Percentiles rank a stretch among this genome's conserved stretches.
These are phyloP conservation scores for Adansonia gregorii DNA, from an alignment of 441 rosid genomes.

Conservation along the genomic window DNA sequence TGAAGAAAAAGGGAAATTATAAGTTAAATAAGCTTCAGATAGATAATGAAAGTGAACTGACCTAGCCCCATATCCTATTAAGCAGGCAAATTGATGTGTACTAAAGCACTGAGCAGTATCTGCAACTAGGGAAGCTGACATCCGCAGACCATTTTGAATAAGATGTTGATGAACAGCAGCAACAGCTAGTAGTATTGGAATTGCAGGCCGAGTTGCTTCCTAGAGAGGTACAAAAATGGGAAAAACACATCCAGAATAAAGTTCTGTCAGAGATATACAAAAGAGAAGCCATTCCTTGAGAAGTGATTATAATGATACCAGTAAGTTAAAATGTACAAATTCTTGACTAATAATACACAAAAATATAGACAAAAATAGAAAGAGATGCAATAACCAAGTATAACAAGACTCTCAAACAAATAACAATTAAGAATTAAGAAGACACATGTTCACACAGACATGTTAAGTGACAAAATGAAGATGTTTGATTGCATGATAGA, in stretches of 20 bases:
- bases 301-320: conserved; percentile 10
- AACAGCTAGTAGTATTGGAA: conserved; percentile 96
- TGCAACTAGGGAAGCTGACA: conserved; percentile 93
- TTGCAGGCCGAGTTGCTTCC: conserved; percentile 92
- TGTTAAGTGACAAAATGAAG: conserved; percentile 5
- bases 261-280: conserved; percentile 9
- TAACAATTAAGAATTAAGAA: not conserved
- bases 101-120: conserved; percentile 99
- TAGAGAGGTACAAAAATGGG: conserved; percentile 36
- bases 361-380: conserved; percentile 1
- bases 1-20: not conserved
- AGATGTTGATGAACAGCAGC: conserved; percentile 99
- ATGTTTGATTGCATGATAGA: not conserved
- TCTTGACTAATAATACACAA: not conserved
- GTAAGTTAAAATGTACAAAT: conserved; percentile 14
- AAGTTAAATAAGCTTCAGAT: conserved; percentile 14
- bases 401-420: not conserved
- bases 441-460: not conserved
- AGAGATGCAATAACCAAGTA: conserved; percentile 12
- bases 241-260: conserved; percentile 13
- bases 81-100: conserved; percentile 98
- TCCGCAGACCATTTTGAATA: conserved; percentile 92
- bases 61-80: conserved; percentile 99
- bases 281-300: not conserved
- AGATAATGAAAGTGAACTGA: conserved; percentile 35